Percentiles rank a stretch among this genome's conserved stretches.
phyloP scores from a whole-genome alignment of 768 basidiomycete genomes.

The Symmetrospora coprosmae region DNA sequence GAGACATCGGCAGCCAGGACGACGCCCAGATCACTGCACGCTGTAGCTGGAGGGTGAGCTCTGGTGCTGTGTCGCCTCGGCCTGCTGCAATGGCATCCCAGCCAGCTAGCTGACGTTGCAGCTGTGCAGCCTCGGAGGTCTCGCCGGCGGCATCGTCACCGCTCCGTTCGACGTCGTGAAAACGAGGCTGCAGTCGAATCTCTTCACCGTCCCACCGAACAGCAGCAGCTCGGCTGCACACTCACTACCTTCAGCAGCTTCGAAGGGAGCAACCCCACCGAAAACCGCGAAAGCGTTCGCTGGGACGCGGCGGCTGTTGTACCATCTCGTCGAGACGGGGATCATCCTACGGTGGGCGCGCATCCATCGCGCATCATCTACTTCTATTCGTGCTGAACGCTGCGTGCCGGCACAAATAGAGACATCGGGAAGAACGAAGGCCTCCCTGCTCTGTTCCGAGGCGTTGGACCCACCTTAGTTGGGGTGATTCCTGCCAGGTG shows the following conservation, averaged over 20 bases:
- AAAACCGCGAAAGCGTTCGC: not conserved
- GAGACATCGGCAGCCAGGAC: too few relatives aligned
- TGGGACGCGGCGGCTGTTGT: constrained; percentile 46
- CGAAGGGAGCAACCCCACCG: not conserved
- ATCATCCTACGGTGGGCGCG: constrained; percentile 63
- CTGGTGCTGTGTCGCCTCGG: too few relatives aligned
- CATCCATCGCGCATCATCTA: not conserved
- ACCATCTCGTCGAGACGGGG: constrained; percentile 87
- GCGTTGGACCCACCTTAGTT: constrained; percentile 82
- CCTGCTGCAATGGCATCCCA: not conserved
- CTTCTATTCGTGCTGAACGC: not conserved
- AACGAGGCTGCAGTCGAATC: constrained; percentile 81
- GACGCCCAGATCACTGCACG: constrained; percentile 29
- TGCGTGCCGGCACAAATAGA: constrained; percentile 29
- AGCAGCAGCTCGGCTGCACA: too few relatives aligned
- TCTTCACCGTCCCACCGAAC: constrained; percentile 37
- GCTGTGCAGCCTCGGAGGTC: constrained; percentile 63
- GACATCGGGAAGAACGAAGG: constrained; percentile 75
- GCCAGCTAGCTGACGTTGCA: not conserved
- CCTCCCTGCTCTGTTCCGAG: constrained; percentile 76
- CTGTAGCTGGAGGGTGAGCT: constrained; percentile 33
- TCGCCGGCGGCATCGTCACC: constrained; percentile 93
- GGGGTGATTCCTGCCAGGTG: constrained; percentile 81
- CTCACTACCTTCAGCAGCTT: too few relatives aligned
- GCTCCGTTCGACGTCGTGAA: constrained; percentile 98